These are phyloP conservation scores for Capillidium rhysosporum DNA, from an alignment of 371 early-diverging fungal genomes.

Conservation along the genomic window DNA sequence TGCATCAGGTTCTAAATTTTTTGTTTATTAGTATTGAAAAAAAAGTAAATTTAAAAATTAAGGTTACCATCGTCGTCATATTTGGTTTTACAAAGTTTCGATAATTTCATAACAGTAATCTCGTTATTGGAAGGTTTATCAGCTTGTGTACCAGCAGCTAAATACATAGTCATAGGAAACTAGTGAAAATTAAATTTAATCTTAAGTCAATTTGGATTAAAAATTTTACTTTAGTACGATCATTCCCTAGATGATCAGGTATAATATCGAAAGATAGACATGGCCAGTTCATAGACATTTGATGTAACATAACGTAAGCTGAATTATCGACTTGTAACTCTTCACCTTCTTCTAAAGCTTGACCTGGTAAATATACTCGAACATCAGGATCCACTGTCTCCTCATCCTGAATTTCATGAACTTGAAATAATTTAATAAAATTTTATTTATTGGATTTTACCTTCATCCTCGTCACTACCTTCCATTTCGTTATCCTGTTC, in stretches of 20 bases:
- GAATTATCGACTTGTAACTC: conserved; percentile 81
- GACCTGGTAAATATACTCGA: conserved; percentile 79
- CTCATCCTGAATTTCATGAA: conserved; percentile 9
- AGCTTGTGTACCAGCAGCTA: conserved; percentile 91
- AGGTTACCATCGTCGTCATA: conserved; percentile 38
- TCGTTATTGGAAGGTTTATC: conserved; percentile 66
- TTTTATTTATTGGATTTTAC: conserved; percentile 8
- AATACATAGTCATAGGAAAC: conserved; percentile 79
- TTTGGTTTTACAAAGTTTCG: conserved; percentile 74
- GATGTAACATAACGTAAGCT: conserved; percentile 90
- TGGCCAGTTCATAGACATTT: conserved; percentile 83
- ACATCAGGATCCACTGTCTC: conserved; percentile 9
- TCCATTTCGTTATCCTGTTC: conserved; percentile 25
- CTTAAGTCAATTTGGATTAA: no score
- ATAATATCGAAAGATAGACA: conserved; percentile 89
- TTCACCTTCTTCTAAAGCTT: conserved; percentile 69
- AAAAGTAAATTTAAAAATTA: neutral
- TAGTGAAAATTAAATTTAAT: conserved; percentile 7
- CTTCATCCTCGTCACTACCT: conserved; percentile 39
- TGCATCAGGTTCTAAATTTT: conserved; percentile 25
- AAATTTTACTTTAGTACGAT: conserved; percentile 40
- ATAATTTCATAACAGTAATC: conserved; percentile 81
- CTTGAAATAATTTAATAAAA: conserved; percentile 9
- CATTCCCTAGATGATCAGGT: conserved; percentile 58
- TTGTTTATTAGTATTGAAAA: conserved; percentile 5